Evolutionary conservation across 176 grass and related monocot species (phyloP).

Genomic region (Olyra latifolia): DNA sequence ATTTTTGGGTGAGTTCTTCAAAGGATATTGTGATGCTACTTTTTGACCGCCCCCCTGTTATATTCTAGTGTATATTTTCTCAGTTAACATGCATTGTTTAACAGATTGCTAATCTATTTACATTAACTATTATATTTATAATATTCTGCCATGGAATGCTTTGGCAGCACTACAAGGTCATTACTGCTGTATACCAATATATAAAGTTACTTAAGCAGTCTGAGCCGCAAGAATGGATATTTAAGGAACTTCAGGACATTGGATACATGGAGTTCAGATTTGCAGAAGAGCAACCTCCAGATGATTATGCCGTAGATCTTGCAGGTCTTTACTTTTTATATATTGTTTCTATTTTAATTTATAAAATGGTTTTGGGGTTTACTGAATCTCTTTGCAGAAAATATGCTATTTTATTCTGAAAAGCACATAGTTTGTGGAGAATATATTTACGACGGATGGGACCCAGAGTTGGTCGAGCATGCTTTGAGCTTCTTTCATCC

Average conservation of each 20-base stretch:
- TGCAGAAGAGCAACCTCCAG: slow-evolving; percentile 95
- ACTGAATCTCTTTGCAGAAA: slow-evolving; percentile 61
- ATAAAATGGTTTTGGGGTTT: slow-evolving; percentile 13
- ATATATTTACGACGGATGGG: slow-evolving; percentile 86
- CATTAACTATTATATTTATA: background rate
- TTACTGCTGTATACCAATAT: slow-evolving; percentile 79
- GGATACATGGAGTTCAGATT: slow-evolving; percentile 96
- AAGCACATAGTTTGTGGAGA: slow-evolving; percentile 83
- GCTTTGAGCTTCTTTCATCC: slow-evolving; percentile 79
- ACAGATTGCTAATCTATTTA: background rate
- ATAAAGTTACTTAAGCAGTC: slow-evolving; percentile 72
- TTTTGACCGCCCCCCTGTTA: background rate
- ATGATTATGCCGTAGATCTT: slow-evolving; percentile 87
- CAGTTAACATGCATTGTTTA: slow-evolving; percentile 4
- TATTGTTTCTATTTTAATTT: slow-evolving; percentile 31
- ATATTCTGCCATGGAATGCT: slow-evolving; percentile 18
- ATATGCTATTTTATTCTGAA: slow-evolving; percentile 74
- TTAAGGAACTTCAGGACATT: slow-evolving; percentile 93
- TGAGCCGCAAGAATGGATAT: slow-evolving; percentile 94
- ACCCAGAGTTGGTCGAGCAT: slow-evolving; percentile 71
- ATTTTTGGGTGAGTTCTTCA: background rate
- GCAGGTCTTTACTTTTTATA: slow-evolving; percentile 62
- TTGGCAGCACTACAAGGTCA: slow-evolving; percentile 71
- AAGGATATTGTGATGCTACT: background rate
- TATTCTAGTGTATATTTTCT: background rate